Conservation (phyloP, 805 yeast genomes). For the Dipodascus albidus region DNA sequence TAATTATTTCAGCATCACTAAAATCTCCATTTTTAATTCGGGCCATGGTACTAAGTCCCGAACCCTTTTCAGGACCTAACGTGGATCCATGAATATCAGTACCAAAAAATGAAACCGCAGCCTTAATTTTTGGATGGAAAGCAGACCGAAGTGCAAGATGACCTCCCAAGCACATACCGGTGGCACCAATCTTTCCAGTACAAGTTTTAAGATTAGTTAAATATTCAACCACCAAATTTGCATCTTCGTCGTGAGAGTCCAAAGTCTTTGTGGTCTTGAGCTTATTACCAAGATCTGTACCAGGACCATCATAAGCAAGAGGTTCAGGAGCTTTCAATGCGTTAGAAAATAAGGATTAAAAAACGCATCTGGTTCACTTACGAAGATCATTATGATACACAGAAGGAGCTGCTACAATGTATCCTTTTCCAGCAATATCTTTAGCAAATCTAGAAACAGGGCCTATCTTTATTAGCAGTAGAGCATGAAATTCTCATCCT, state of each 20-base stretch:
- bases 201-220: constrained; percentile 46
- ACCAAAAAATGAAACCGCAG: constrained; percentile 67
- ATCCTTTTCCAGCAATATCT: constrained; percentile 70
- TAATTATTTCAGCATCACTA: constrained; percentile 37
- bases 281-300: constrained; percentile 64
- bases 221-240: constrained; percentile 50
- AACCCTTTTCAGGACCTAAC: constrained; percentile 46
- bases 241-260: constrained; percentile 68
- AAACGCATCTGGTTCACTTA: background rate
- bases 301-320: constrained; percentile 55
- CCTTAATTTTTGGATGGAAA: constrained; percentile 50
- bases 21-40: constrained; percentile 28
- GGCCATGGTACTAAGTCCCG: constrained; percentile 44
- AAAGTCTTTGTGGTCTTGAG: constrained; percentile 58
- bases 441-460: constrained; percentile 72
- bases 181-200: constrained; percentile 64
- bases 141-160: constrained; percentile 66
- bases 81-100: constrained; percentile 67
- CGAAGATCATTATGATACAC: constrained; percentile 61
- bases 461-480: constrained; percentile 35
- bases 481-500: background rate
- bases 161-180: constrained; percentile 85
- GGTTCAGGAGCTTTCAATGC: constrained; percentile 35
- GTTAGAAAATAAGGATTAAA: background rate
- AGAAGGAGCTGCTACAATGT: constrained; percentile 68